Conservation (phyloP, 345 rosid species). For the Aethionema arabicum region DNA sequence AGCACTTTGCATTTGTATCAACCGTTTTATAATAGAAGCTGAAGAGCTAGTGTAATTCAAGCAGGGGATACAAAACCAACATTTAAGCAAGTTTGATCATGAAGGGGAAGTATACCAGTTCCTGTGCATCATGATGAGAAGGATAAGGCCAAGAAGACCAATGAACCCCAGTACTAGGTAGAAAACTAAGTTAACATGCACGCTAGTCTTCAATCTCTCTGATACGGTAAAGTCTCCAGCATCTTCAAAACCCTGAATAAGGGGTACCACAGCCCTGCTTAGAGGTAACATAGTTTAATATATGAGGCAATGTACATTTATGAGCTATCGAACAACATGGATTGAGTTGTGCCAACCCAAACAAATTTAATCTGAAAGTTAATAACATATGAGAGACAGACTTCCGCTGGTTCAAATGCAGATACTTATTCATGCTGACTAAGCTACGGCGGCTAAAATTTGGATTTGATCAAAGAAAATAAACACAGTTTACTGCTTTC, state of each 20-base stretch:
- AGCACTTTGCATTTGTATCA: neutral
- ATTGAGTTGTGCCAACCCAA: neutral
- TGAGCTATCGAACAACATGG: constrained; percentile 26
- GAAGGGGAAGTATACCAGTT: constrained; percentile 44
- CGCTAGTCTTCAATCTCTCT: constrained; percentile 89
- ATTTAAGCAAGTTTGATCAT: constrained; percentile 2
- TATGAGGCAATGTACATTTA: constrained; percentile 45
- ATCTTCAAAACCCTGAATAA: constrained; percentile 99
- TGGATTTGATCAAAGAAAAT: constrained; percentile 1
- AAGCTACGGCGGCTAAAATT: neutral
- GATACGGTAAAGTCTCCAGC: constrained; percentile 93
- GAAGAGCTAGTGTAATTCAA: constrained; percentile 10
- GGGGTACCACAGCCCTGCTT: constrained; percentile 99
- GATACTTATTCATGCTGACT: neutral
- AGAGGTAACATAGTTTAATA: constrained; percentile 52
- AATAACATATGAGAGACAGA: neutral
- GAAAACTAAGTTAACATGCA: constrained; percentile 87
- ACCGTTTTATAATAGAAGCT: neutral
- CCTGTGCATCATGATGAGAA: constrained; percentile 69
- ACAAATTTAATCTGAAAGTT: neutral
- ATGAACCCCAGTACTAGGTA: constrained; percentile 84
- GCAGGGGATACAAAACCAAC: neutral
- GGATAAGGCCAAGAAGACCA: constrained; percentile 90
- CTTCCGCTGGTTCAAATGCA: neutral
- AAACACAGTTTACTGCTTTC: neutral